A percentile compares a stretch with the other conserved stretches of the same genome.
Conservation (phyloP, 352 stramenopile genomes). For the Pelagophyceae sp. region DNA sequence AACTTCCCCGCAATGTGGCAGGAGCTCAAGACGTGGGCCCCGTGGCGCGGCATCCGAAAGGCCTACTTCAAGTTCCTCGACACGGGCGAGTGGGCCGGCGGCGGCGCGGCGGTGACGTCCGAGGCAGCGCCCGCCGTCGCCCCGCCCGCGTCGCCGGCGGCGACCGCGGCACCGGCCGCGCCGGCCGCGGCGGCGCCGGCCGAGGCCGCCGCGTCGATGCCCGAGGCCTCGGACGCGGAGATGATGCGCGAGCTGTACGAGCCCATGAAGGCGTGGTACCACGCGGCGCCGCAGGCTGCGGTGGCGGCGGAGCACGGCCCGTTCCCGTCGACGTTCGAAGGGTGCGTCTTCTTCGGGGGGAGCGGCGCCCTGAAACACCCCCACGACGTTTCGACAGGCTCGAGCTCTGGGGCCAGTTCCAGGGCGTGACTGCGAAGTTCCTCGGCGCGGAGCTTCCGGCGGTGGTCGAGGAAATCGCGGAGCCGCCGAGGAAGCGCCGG, state of each 20-base stretch:
- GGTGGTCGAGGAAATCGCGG: slow-evolving; percentile 26
- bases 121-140: slow-evolving; percentile 22
- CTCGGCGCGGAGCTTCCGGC: not conserved
- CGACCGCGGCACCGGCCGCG: not conserved
- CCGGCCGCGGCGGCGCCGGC: slow-evolving; percentile 31
- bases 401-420: not conserved
- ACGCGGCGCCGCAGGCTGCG: not conserved
- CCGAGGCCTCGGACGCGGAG: not conserved
- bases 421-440: not conserved
- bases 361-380: not conserved
- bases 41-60: slow-evolving; percentile 79
- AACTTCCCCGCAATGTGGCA: slow-evolving; percentile 85
- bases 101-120: not conserved
- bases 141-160: slow-evolving; percentile 42
- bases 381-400: not conserved
- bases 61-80: slow-evolving; percentile 64
- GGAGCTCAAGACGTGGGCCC: slow-evolving; percentile 80
- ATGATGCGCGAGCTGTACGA: slow-evolving; percentile 9
- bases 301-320: not conserved
- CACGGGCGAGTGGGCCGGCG: slow-evolving; percentile 43
- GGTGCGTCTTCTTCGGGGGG: not conserved
- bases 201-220: too few species aligned
- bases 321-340: not conserved
- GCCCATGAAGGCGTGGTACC: slow-evolving; percentile 8
- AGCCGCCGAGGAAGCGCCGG: slow-evolving; percentile 47